phyloP scores from a whole-genome alignment of 2,329 filamentous ascomycete genomes.

The Diaporthe amygdali region DNA sequence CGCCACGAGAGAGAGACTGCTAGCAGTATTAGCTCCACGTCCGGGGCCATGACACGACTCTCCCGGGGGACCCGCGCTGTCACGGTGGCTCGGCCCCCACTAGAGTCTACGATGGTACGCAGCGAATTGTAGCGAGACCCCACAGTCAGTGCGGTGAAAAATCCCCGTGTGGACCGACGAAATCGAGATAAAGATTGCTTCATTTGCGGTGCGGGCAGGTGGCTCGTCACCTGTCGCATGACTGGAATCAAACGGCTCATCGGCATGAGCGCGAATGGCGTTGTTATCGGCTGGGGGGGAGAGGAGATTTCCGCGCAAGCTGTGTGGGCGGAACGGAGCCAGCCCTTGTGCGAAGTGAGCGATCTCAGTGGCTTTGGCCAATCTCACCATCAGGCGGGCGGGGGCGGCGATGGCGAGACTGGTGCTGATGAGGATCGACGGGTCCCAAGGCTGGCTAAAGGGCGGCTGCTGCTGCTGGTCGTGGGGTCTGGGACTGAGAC shows the following conservation, averaged over 20 bases:
- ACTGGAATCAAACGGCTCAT: background rate
- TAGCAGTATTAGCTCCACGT: background rate
- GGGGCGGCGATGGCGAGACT: conserved; percentile 5
- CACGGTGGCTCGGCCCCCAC: background rate
- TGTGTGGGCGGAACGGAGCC: background rate
- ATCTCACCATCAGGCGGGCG: background rate
- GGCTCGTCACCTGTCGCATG: conserved; percentile 15
- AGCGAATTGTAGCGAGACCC: background rate
- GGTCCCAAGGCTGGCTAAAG: background rate
- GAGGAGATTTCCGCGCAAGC: background rate
- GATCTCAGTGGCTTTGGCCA: background rate
- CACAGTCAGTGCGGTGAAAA: conserved; percentile 14
- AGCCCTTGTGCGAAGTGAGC: background rate
- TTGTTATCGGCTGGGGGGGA: background rate
- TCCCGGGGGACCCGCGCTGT: background rate
- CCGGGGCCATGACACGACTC: background rate
- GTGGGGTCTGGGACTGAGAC: background rate
- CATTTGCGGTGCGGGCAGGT: conserved; percentile 5
- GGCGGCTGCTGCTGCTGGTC: background rate
- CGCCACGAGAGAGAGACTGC: background rate
- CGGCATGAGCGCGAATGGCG: conserved; percentile 6
- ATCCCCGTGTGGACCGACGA: background rate
- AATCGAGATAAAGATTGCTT: conserved; percentile 19
- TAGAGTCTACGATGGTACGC: background rate
- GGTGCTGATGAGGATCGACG: conserved; percentile 10